phyloP scores from a whole-genome alignment of 2,329 filamentous ascomycete genomes.

The Alternaria infectoria region DNA sequence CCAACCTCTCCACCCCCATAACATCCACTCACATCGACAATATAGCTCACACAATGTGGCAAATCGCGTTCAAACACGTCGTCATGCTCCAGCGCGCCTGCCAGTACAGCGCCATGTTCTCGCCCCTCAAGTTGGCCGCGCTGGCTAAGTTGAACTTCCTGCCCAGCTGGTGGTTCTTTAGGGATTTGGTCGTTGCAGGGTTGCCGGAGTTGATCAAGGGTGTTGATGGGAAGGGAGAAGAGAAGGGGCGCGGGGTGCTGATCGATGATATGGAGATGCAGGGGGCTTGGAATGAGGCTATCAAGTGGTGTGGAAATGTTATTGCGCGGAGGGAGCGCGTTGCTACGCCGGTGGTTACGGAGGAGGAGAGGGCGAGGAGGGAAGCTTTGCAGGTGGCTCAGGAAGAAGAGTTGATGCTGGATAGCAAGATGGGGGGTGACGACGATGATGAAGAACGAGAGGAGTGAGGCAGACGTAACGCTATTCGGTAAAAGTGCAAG shows the following conservation, averaged over 20 bases:
- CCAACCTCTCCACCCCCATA: not conserved
- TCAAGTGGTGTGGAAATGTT: not conserved
- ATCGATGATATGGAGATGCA: constrained; percentile 19
- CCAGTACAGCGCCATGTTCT: constrained; percentile 14
- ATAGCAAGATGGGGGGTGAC: fast-evolving
- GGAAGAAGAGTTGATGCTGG: too few species aligned
- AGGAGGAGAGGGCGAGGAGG: not conserved
- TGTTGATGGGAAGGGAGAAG: not conserved
- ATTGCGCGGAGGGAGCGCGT: not conserved
- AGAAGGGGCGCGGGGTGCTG: too few species aligned
- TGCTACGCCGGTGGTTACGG: not conserved
- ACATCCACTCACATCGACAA: constrained; percentile 6
- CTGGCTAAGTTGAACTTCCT: constrained; percentile 27
- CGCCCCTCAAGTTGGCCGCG: constrained; percentile 15
- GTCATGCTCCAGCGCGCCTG: constrained; percentile 6
- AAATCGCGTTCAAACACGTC: constrained; percentile 8
- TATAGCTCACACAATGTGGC: constrained; percentile 22
- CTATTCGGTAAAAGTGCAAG: too few species aligned
- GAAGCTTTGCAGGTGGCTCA: not conserved
- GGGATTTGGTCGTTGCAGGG: not conserved
- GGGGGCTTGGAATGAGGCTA: not conserved
- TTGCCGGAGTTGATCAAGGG: not conserved
- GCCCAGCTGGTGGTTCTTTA: constrained; percentile 31
- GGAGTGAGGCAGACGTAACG: too few species aligned
- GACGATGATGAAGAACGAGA: fast-evolving